Evolutionary conservation across 75 land plant species (phyloP), one percentile per base, ranked within the genome.

Genomic region (Pinus taeda): DNA sequence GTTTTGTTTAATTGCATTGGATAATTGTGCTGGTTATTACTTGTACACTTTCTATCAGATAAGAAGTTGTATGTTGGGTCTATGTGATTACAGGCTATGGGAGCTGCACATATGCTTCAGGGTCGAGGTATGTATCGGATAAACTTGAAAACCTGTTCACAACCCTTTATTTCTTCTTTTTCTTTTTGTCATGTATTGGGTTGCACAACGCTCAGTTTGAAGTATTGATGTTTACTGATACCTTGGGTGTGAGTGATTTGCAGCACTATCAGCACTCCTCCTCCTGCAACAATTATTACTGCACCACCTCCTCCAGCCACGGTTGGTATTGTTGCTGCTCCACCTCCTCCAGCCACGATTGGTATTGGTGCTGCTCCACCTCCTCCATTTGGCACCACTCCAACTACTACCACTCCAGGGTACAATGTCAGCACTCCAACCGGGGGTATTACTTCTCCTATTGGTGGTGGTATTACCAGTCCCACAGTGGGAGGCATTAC

Each of bases 1-100:
- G 11, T 24, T 73, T 26, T 29, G 9, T 56, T 73, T 14, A 0
- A 15, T 26, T 12, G 15, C 14, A 55, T 49, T 56, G 29, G 21
- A 29, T 11, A 4, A 11, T 56, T 73, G 58, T 20, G 14, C 33
- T 73, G 21, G 49, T 24, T 73, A n/a, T 15, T 71, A 45, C 21
- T 22, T 71, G 7, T 15, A 42, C 4, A 33, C 71, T 14, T 18
- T 69, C 17, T 20, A 29, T 56, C 6, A 39, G 24, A 55, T 24
- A 24, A 55, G 61, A 60, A 18, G 61, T 60, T 55, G 22, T 22
- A 7, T 71, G 21, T 49, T 45, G 18, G 37, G 74, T 55, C 22
- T 56, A 24, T 14, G 17, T 73, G 57, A 56, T 55, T 14, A 56
- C 74, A 73, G 74, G 58, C 30, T 73, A 73, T 73, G 74, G 58